phyloP scores from a whole-genome alignment of 2,329 filamentous ascomycete genomes.

The Fusarium ramigenum region DNA sequence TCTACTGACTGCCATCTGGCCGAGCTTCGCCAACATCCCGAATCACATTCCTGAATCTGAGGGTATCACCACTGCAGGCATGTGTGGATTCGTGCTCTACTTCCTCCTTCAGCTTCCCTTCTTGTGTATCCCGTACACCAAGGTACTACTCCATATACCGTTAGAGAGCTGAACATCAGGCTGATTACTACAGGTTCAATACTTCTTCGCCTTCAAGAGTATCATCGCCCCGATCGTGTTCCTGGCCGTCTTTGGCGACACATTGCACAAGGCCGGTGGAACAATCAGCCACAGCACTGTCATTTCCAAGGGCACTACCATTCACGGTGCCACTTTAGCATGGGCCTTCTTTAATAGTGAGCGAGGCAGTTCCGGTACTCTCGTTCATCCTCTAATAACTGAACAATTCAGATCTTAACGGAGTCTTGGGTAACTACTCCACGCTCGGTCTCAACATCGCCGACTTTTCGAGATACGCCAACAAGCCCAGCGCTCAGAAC shows the following conservation, averaged over 20 bases:
- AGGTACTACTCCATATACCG: not conserved
- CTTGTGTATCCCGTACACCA: not conserved
- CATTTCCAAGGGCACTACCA: not conserved
- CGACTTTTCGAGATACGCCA: slow-evolving; percentile 11
- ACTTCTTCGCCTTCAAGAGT: slow-evolving; percentile 6
- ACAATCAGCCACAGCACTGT: slow-evolving; percentile 1
- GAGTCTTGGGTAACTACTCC: slow-evolving; percentile 8
- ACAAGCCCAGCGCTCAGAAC: slow-evolving; percentile 7
- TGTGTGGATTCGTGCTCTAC: slow-evolving; percentile 4
- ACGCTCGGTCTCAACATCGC: slow-evolving; percentile 4
- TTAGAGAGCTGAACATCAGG: not conserved
- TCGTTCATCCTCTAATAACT: not conserved
- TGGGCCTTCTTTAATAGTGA: slow-evolving; percentile 3
- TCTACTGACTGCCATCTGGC: slow-evolving; percentile 4
- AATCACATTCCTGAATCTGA: not conserved
- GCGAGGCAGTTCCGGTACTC: not conserved
- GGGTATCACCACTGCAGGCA: not conserved
- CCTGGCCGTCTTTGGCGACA: slow-evolving; percentile 1
- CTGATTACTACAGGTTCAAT: not conserved
- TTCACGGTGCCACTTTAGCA: slow-evolving; percentile 3
- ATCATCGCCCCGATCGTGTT: not conserved
- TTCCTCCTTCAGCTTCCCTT: slow-evolving; percentile 11
- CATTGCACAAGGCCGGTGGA: not conserved
- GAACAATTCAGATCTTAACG: not conserved
- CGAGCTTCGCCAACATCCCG: slow-evolving; percentile 7